These are phyloP conservation scores for Fusarium zealandicum DNA, from an alignment of 2,329 filamentous ascomycete species.

Conservation along the genomic window DNA sequence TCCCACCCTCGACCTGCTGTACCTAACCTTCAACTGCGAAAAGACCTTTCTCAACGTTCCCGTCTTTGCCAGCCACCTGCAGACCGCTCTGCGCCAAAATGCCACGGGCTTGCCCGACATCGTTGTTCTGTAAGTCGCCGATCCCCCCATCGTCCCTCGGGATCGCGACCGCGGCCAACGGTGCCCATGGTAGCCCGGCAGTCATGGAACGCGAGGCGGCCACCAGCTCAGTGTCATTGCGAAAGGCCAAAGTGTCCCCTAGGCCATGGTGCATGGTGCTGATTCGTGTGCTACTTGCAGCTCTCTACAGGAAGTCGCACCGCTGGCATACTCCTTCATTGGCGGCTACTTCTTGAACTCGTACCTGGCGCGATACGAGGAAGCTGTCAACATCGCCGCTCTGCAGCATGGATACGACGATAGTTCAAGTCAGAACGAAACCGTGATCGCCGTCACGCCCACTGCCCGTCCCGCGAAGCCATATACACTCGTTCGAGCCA, in stretches of 20 bases:
- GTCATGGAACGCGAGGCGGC: constrained; percentile 14
- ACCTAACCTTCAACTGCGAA: constrained; percentile 90
- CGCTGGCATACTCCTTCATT: constrained; percentile 83
- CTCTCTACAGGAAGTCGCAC: constrained; percentile 91
- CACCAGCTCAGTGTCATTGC: neutral
- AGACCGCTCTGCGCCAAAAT: constrained; percentile 62
- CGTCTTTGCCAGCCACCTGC: constrained; percentile 75
- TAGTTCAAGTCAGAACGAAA: constrained; percentile 7
- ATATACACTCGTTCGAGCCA: constrained; percentile 74
- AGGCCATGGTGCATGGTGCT: constrained; percentile 23
- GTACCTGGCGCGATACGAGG: constrained; percentile 75
- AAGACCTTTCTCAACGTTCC: constrained; percentile 73
- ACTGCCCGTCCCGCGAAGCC: constrained; percentile 45
- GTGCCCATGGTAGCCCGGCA: constrained; percentile 1
- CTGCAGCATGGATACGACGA: constrained; percentile 24
- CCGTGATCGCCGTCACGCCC: constrained; percentile 12
- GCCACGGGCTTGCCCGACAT: constrained; percentile 58
- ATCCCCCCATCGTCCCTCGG: constrained; percentile 19
- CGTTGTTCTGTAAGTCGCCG: constrained; percentile 61
- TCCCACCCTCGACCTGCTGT: constrained; percentile 71
- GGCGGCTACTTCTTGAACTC: constrained; percentile 79
- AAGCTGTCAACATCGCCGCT: constrained; percentile 73
- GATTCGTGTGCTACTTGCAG: constrained; percentile 46
- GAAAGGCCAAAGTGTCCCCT: constrained; percentile 13
- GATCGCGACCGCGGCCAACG: constrained; percentile 11